Conservation (phyloP, 2,329 filamentous ascomycete genomes). For the Chaetoscypha palmicola region DNA sequence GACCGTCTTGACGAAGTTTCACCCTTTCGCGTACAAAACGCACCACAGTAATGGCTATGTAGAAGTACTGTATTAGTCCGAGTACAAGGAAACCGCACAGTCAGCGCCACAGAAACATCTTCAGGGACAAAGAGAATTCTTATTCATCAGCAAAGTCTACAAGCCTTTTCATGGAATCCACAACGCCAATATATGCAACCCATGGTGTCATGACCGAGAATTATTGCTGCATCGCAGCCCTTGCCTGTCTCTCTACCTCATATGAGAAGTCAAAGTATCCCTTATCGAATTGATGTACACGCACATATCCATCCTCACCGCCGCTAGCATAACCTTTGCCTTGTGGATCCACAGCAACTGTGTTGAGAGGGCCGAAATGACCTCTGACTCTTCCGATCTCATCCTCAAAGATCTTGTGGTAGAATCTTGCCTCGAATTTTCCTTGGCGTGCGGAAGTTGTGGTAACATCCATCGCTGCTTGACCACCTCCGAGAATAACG, state of each 20-base stretch:
- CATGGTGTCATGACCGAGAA: slow-evolving; percentile 8
- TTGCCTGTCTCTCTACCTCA: slow-evolving; percentile 84
- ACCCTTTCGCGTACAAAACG: too few relatives aligned
- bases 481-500: slow-evolving; percentile 94
- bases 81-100: too few relatives aligned
- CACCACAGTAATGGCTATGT: too few relatives aligned
- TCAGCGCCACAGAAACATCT: too few relatives aligned
- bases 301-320: slow-evolving; percentile 97
- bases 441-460: slow-evolving; percentile 84
- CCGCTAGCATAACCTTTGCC: slow-evolving; percentile 91
- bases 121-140: not conserved
- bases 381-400: slow-evolving; percentile 95
- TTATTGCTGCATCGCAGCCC: slow-evolving; percentile 24
- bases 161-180: slow-evolving; percentile 17
- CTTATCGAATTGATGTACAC: slow-evolving; percentile 98
- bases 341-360: slow-evolving; percentile 84
- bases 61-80: too few relatives aligned
- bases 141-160: slow-evolving; percentile 11
- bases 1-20: too few relatives aligned
- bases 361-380: slow-evolving; percentile 85
- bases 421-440: slow-evolving; percentile 99
- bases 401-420: slow-evolving; percentile 99
- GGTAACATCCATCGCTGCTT: slow-evolving; percentile 98
- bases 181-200: slow-evolving; percentile 29
- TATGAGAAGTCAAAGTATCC: slow-evolving; percentile 98